Evolutionary conservation across 371 early-diverging fungal genomes (phyloP), one percentile per base, ranked within the genome.

Genomic region (Mortierella sp.): DNA sequence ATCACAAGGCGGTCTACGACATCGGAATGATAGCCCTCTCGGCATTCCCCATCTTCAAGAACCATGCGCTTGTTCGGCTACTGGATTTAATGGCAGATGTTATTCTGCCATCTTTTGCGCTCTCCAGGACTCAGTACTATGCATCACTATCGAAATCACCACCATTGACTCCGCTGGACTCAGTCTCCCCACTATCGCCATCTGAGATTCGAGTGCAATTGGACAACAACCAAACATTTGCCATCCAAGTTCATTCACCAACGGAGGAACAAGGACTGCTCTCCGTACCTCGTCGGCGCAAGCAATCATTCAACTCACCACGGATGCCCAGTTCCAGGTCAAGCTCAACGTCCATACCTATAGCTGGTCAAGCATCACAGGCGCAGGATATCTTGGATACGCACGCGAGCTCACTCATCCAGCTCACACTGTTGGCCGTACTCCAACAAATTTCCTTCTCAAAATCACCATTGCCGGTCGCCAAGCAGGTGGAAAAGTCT

Each of bases 401-500:
- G 0, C 83, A 87, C 50, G 81, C 83, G 26, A 77, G 60, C 42
- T 87, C 87, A 2, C 77, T 87, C 21, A 75, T 87, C 14, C 42
- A 76, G 31, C 28, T 80, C n/a, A 87, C 87, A 9, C 60, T 87
- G 4, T 52, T 83, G 57, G 70, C 81, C 4, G 52, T 83, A 0
- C 79, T 87, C 9, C 80, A 83, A 24, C 87, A 87, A 52, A 76
- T 80, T 5, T 80, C 83, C 0, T 73, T 87, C 52, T 58, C 78
- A 10, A 80, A 54, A 19, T 80, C 87, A 11, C 81, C 87, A 6
- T 68, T 87, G 2, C 79, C 78, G 16, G 81, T 83, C 1, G 88
- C 90, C 19, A 82, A 89, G 50, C 90, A 90, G 45, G 89, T 93
- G n/a, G 89, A 92, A 63, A 88, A 88, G 9, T 92, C 92, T 1